A percentile compares a stretch with the other conserved stretches of the same genome.
Evolutionary conservation across 2,329 filamentous ascomycete genomes (phyloP).

Genomic region (Aspergillus sp.): DNA sequence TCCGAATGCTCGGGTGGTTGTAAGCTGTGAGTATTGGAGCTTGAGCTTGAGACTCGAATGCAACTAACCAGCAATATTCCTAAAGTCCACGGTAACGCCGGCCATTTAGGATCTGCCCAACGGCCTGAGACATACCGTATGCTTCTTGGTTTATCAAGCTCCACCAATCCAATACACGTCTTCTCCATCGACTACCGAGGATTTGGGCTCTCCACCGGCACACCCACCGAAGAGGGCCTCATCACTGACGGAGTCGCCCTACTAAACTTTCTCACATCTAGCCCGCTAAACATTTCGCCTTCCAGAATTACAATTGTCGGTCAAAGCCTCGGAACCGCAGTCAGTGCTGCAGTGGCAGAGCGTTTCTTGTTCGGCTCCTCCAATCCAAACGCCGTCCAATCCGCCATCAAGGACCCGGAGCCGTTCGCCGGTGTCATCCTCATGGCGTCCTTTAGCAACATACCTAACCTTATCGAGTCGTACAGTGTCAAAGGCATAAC

Average conservation of each 20-base stretch:
- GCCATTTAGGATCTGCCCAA: constrained; percentile 75
- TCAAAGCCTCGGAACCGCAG: constrained; percentile 85
- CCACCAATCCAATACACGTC: constrained; percentile 65
- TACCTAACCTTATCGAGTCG: constrained; percentile 70
- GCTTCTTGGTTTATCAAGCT: constrained; percentile 68
- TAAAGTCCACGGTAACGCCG: constrained; percentile 66
- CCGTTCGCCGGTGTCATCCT: constrained; percentile 80
- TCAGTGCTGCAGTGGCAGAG: constrained; percentile 72
- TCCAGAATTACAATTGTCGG: constrained; percentile 77
- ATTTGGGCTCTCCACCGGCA: constrained; percentile 78
- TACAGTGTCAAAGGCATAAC: constrained; percentile 78
- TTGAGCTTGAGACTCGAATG: background rate
- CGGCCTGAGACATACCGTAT: constrained; percentile 76
- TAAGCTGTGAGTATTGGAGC: constrained; percentile 48
- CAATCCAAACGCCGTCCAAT: constrained; percentile 34
- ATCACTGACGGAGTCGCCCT: constrained; percentile 75
- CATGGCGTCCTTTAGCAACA: constrained; percentile 73
- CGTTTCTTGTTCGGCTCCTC: constrained; percentile 57
- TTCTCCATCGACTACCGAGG: constrained; percentile 90
- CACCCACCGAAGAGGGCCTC: constrained; percentile 75
- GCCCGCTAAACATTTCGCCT: constrained; percentile 65
- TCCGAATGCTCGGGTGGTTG: constrained; percentile 52
- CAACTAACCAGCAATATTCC: constrained; percentile 9
- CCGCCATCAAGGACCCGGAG: constrained; percentile 46
- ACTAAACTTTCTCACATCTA: constrained; percentile 61